phyloP scores from a whole-genome alignment of 2,329 filamentous ascomycete species.

The Myriosclerotinia scirpicola region DNA sequence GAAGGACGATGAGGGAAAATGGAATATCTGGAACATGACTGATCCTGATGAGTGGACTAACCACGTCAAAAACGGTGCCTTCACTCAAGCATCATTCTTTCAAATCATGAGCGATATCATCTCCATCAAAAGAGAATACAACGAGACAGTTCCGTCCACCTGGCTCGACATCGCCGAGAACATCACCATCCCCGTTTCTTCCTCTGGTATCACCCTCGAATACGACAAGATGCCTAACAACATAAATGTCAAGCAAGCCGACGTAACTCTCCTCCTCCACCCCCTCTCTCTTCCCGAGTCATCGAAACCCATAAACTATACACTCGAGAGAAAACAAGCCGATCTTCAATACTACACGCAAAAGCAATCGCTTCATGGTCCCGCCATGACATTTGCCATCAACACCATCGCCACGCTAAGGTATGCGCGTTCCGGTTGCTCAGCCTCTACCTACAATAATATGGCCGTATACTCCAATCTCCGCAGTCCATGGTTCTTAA shows the following conservation, averaged over 20 bases:
- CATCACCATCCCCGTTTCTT: slow-evolving; percentile 54
- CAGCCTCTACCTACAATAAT: slow-evolving; percentile 65
- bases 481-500: slow-evolving; percentile 67
- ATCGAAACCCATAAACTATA: slow-evolving; percentile 8
- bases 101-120: slow-evolving; percentile 48
- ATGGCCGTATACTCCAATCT: slow-evolving; percentile 63
- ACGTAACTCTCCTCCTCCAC: slow-evolving; percentile 27
- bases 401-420: slow-evolving; percentile 67
- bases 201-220: slow-evolving; percentile 53
- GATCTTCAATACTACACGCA: slow-evolving; percentile 27
- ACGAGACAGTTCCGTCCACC: slow-evolving; percentile 48
- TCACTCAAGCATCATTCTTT: slow-evolving; percentile 49
- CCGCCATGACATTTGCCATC: slow-evolving; percentile 72
- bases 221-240: slow-evolving; percentile 27
- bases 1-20: slow-evolving; percentile 28
- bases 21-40: slow-evolving; percentile 60
- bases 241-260: slow-evolving; percentile 31
- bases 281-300: slow-evolving; percentile 20
- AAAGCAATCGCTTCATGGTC: slow-evolving; percentile 52
- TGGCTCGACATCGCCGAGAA: slow-evolving; percentile 57
- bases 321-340: slow-evolving; percentile 1
- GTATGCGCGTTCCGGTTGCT: slow-evolving; percentile 66
- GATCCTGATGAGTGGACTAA: slow-evolving; percentile 51
- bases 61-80: slow-evolving; percentile 57
- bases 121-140: slow-evolving; percentile 23